Evolutionary conservation across 2,329 filamentous ascomycete species (phyloP).

Genomic region (Cladophialophora chaetospira): DNA sequence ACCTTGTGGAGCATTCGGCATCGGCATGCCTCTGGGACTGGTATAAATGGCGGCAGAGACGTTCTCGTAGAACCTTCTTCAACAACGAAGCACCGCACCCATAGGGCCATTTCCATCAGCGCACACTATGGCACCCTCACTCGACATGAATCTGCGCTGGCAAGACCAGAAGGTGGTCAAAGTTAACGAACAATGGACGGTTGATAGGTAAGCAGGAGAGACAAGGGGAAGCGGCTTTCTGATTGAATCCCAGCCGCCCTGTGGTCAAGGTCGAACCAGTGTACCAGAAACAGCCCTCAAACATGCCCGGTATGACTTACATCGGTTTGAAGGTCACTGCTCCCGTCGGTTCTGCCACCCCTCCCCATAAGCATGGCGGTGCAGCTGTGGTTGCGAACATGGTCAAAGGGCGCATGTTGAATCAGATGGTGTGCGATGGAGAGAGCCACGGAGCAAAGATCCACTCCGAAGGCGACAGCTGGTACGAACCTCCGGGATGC

Average conservation of each 20-base stretch:
- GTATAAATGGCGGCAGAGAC: not conserved
- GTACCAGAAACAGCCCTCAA: slow-evolving; percentile 42
- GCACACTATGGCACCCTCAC: not conserved
- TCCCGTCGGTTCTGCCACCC: slow-evolving; percentile 44
- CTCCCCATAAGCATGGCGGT: slow-evolving; percentile 51
- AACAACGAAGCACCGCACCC: not conserved
- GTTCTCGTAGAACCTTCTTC: not conserved
- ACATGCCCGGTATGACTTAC: slow-evolving; percentile 45
- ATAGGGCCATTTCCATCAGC: not conserved
- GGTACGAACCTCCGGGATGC: slow-evolving; percentile 20
- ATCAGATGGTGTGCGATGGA: slow-evolving; percentile 54
- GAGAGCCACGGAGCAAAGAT: slow-evolving; percentile 34
- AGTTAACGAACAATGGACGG: slow-evolving; percentile 12
- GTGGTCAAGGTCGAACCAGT: slow-evolving; percentile 35
- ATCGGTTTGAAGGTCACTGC: slow-evolving; percentile 44
- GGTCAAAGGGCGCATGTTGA: slow-evolving; percentile 44
- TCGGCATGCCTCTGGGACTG: not conserved
- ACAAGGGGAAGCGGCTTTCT: not conserved
- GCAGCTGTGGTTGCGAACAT: slow-evolving; percentile 47
- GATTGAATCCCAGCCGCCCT: slow-evolving; percentile 34
- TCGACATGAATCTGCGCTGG: slow-evolving; percentile 14
- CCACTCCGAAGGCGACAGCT: slow-evolving; percentile 6
- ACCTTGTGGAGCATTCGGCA: not conserved
- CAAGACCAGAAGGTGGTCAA: slow-evolving; percentile 21
- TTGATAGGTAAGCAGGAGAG: slow-evolving; percentile 36